Conservation (phyloP, 2,329 filamentous ascomycete genomes). For the Endocalyx cinctus region DNA sequence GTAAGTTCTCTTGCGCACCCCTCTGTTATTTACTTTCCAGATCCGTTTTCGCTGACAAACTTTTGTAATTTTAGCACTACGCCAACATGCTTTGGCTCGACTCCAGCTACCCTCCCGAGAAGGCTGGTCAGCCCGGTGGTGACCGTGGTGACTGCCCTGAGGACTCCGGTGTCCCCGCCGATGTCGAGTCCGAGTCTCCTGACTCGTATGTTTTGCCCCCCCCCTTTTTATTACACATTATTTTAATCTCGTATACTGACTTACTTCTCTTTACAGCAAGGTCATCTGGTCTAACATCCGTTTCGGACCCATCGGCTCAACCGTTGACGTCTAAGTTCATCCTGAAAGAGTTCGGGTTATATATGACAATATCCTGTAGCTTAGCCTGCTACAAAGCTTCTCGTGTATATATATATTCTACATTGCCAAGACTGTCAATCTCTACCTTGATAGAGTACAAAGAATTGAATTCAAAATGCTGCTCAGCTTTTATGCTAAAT, state of each 20-base stretch:
- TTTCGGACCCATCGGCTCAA: constrained; percentile 43
- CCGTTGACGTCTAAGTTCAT: constrained; percentile 32
- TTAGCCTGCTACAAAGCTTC: too few species aligned
- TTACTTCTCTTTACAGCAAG: constrained; percentile 22
- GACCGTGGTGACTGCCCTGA: constrained; percentile 45
- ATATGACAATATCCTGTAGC: too few species aligned
- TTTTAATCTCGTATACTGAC: constrained; percentile 7
- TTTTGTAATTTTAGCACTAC: constrained; percentile 40
- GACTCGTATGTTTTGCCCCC: constrained; percentile 27
- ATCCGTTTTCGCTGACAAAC: too few species aligned
- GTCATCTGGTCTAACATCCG: constrained; percentile 48
- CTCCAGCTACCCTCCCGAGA: constrained; percentile 39
- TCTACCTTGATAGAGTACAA: too few species aligned
- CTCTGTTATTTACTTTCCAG: too few species aligned
- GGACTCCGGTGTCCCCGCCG: constrained; percentile 40
- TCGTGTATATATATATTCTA: too few species aligned
- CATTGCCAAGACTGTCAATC: too few species aligned
- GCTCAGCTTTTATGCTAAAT: too few species aligned
- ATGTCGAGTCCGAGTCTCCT: constrained; percentile 37
- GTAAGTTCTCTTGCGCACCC: constrained; percentile 12
- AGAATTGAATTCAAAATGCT: too few species aligned
- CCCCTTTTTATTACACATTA: not conserved
- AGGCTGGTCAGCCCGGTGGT: constrained; percentile 35
- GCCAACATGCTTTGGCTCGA: constrained; percentile 61
- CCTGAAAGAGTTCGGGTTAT: too few species aligned